These are phyloP conservation scores for Cladophialophora chaetospira DNA, from an alignment of 2,329 filamentous ascomycete species.

Conservation along the genomic window DNA sequence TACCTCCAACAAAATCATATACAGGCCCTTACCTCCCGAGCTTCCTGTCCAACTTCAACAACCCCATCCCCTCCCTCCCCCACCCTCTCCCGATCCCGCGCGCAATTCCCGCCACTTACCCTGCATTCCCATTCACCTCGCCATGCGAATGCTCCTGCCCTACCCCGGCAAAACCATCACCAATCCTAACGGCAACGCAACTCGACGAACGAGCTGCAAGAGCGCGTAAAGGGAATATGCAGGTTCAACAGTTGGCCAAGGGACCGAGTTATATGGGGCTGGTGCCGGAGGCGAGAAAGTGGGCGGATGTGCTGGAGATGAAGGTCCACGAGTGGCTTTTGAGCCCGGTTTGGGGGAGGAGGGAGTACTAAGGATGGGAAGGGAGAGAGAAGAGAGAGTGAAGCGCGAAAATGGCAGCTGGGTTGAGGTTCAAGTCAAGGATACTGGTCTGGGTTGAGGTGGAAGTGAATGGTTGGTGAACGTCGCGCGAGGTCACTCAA, in stretches of 20 bases:
- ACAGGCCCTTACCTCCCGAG: background rate
- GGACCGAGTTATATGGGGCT: conserved; percentile 9
- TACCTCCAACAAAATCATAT: background rate
- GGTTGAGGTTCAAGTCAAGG: too few relatives aligned
- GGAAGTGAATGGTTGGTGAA: too few relatives aligned
- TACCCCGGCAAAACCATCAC: too few relatives aligned
- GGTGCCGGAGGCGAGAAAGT: background rate
- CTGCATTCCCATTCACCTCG: background rate
- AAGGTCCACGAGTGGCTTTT: background rate
- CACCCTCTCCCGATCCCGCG: background rate
- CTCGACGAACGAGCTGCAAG: background rate
- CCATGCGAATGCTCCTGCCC: background rate
- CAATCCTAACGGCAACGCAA: background rate
- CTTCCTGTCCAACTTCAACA: background rate
- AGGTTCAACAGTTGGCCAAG: background rate
- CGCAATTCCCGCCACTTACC: background rate
- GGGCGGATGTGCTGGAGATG: background rate
- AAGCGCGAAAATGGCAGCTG: too few relatives aligned
- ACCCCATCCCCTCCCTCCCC: background rate
- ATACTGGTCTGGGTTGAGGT: too few relatives aligned
- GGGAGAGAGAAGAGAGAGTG: too few relatives aligned
- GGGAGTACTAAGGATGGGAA: background rate
- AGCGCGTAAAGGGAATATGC: background rate
- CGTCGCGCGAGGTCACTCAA: too few relatives aligned
- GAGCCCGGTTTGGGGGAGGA: background rate